Percentiles rank a stretch among this genome's conserved stretches.
These are phyloP conservation scores for Tribonema minus DNA, from an alignment of 108 stramenopile genomes.

Conservation along the genomic window DNA sequence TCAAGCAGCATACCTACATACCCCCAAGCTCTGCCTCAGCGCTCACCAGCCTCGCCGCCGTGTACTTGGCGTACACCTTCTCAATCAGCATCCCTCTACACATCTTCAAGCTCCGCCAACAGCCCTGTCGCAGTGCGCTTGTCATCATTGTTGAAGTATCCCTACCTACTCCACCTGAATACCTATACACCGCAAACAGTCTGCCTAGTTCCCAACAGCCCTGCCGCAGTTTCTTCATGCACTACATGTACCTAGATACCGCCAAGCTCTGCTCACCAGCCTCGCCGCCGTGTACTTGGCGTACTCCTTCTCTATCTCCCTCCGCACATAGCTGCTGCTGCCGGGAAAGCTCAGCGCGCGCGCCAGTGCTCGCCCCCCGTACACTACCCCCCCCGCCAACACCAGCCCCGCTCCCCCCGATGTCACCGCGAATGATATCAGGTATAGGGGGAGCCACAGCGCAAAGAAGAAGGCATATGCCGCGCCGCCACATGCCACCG, in stretches of 20 bases:
- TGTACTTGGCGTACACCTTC: too few species aligned
- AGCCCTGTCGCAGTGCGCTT: too few species aligned
- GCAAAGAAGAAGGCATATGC: slow-evolving; percentile 5
- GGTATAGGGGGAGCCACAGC: slow-evolving; percentile 29
- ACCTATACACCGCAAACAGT: too few species aligned
- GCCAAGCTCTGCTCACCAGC: not conserved
- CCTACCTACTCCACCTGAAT: too few species aligned
- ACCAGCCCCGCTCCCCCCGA: slow-evolving; percentile 20
- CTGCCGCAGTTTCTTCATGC: too few species aligned
- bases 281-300: slow-evolving; percentile 21
- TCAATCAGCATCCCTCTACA: too few species aligned
- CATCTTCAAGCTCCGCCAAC: too few species aligned
- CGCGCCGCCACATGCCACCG: slow-evolving; percentile 3
- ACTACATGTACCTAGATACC: too few species aligned
- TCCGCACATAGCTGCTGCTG: slow-evolving; percentile 11
- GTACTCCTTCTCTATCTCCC: slow-evolving; percentile 33
- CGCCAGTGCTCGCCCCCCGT: slow-evolving; percentile 15
- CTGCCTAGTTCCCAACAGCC: too few species aligned
- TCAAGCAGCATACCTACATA: too few species aligned
- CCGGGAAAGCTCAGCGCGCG: slow-evolving; percentile 24
- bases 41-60: slow-evolving; percentile 9
- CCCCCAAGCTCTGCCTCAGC: not conserved
- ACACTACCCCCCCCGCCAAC: slow-evolving; percentile 5
- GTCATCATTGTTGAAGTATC: too few species aligned
- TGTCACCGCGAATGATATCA: slow-evolving; percentile 6